phyloP scores from a whole-genome alignment of 1,139 yeast species.

The Eremothecium coryli region DNA sequence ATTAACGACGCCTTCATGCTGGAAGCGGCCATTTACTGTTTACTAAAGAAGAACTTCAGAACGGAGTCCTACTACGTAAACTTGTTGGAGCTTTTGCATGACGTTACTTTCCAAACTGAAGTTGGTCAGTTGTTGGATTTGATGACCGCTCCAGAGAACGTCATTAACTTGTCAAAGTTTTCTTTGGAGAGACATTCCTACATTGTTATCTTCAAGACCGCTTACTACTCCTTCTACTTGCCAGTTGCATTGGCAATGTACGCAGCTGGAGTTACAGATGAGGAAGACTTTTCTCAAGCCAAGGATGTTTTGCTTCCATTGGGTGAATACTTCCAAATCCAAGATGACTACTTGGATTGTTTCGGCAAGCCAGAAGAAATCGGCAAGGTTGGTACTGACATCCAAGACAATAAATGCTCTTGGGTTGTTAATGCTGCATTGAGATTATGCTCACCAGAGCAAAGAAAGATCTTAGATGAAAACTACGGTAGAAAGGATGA shows the following conservation, averaged over 20 bases:
- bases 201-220: slow-evolving; percentile 94
- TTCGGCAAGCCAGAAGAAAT: slow-evolving; percentile 96
- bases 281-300: slow-evolving; percentile 77
- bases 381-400: slow-evolving; percentile 98
- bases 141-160: slow-evolving; percentile 94
- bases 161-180: slow-evolving; percentile 79
- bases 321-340: slow-evolving; percentile 98
- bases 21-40: slow-evolving; percentile 85
- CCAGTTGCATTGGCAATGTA: slow-evolving; percentile 97
- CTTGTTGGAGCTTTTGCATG: slow-evolving; percentile 83
- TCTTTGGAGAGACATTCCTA: slow-evolving; percentile 85
- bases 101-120: slow-evolving; percentile 94
- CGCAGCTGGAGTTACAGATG: slow-evolving; percentile 70
- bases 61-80: slow-evolving; percentile 78
- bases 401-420: slow-evolving; percentile 95
- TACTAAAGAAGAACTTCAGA: slow-evolving; percentile 84
- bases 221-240: slow-evolving; percentile 91
- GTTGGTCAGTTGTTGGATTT: slow-evolving; percentile 92
- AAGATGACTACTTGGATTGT: slow-evolving; percentile 94
- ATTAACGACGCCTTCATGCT: slow-evolving; percentile 96
- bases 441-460: slow-evolving; percentile 66
- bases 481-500: slow-evolving; percentile 84
- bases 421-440: slow-evolving; percentile 96
- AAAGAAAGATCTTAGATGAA: slow-evolving; percentile 70
- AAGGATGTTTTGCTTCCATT: slow-evolving; percentile 81